phyloP scores from a whole-genome alignment of 2,329 filamentous ascomycete species.

The Trichothecium roseum region DNA sequence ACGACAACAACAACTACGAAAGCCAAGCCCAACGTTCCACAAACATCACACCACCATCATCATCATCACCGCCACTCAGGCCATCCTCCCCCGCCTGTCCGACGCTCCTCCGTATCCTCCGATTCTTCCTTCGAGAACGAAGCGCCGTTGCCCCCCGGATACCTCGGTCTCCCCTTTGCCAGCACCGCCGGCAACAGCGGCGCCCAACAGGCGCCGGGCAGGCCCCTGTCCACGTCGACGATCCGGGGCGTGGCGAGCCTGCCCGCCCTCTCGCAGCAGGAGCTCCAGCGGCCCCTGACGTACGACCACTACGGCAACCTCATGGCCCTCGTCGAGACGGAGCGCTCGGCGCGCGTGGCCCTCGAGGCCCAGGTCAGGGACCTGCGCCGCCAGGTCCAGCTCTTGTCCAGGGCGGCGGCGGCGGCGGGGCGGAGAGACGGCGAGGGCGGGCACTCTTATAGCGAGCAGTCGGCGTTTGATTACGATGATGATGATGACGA shows the following conservation, averaged over 20 bases:
- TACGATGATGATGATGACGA: constrained; percentile 29
- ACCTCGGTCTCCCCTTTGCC: no score
- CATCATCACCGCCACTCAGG: neutral
- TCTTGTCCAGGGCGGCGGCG: constrained; percentile 28
- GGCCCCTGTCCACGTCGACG: constrained; percentile 34
- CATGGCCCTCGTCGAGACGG: constrained; percentile 41
- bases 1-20: neutral
- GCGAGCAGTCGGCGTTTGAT: constrained; percentile 29
- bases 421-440: constrained; percentile 1
- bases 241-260: constrained; percentile 36
- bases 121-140: constrained; percentile 1
- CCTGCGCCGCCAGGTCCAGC: constrained; percentile 38
- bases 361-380: constrained; percentile 47
- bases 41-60: neutral
- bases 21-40: neutral
- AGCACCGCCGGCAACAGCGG: constrained; percentile 3
- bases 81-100: constrained; percentile 10
- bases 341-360: constrained; percentile 43
- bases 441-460: constrained; percentile 15
- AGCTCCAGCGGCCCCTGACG: constrained; percentile 20
- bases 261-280: constrained; percentile 26
- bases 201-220: constrained; percentile 11
- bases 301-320: constrained; percentile 40
- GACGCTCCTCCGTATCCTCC: neutral
- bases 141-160: no score